Percentiles rank a stretch among this genome's conserved stretches.
phyloP scores from a whole-genome alignment of 2,329 filamentous ascomycete species.

The Dothiorella sarmentorum region DNA sequence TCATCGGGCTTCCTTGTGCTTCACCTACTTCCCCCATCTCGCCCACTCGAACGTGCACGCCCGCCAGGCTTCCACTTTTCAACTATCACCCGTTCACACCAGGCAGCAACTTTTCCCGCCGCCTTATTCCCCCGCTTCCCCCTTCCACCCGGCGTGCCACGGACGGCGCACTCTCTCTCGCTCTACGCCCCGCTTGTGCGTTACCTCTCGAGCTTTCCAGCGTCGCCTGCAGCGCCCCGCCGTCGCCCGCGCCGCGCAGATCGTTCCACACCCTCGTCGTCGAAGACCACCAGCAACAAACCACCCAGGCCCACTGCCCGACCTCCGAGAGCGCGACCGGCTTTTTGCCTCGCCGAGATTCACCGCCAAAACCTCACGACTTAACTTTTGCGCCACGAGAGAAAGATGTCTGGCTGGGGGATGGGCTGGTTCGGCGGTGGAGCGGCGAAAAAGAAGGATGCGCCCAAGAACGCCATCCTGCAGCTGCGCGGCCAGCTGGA shows the following conservation, averaged over 20 bases:
- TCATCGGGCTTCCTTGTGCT: slow-evolving; percentile 19
- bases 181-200: neutral
- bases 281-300: neutral
- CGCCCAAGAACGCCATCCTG: slow-evolving; percentile 94
- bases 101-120: neutral
- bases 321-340: too few species aligned
- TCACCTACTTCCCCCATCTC: slow-evolving; percentile 12
- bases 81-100: neutral
- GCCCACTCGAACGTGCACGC: slow-evolving; percentile 4
- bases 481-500: slow-evolving; percentile 83
- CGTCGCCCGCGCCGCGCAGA: neutral
- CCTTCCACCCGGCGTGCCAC: neutral
- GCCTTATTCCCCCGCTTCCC: neutral
- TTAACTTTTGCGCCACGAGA: neutral
- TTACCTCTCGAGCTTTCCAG: neutral
- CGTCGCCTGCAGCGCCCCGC: slow-evolving; percentile 4
- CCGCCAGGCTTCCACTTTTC: slow-evolving; percentile 7
- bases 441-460: slow-evolving; percentile 84
- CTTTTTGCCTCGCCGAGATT: too few species aligned
- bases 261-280: neutral
- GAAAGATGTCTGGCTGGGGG: slow-evolving; percentile 44
- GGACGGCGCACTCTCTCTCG: neutral
- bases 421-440: slow-evolving; percentile 79
- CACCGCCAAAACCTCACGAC: neutral
- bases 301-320: too few species aligned